Conservation (phyloP, 1,284 basidiomycete genomes). For the Agaricales sp. region DNA sequence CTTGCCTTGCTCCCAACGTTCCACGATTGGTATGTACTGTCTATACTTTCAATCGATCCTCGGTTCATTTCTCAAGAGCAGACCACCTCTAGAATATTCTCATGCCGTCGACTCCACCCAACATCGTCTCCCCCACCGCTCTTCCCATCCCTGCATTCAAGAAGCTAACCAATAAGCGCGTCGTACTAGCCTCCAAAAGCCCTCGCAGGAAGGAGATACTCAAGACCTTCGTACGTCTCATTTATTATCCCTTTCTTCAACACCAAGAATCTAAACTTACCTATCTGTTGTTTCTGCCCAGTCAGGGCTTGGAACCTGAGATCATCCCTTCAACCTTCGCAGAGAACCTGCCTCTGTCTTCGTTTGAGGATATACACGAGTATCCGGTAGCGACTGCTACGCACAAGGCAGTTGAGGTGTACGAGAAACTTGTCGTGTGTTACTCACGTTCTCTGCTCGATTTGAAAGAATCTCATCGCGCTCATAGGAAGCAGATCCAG, state of each 20-base stretch:
- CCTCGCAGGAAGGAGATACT: slow-evolving; percentile 84
- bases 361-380: slow-evolving; percentile 76
- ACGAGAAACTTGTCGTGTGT: slow-evolving; percentile 65
- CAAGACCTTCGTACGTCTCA: slow-evolving; percentile 57
- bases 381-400: slow-evolving; percentile 91
- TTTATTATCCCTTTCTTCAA: slow-evolving; percentile 12
- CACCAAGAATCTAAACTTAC: background rate
- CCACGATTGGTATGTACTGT: too few relatives aligned
- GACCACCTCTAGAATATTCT: too few relatives aligned
- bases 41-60: too few relatives aligned
- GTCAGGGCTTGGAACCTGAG: slow-evolving; percentile 78
- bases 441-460: too few relatives aligned
- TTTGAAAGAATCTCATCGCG: background rate
- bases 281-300: slow-evolving; percentile 2
- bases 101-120: slow-evolving; percentile 18
- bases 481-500: slow-evolving; percentile 49
- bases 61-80: too few relatives aligned
- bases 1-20: too few relatives aligned
- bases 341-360: slow-evolving; percentile 66
- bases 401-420: slow-evolving; percentile 92
- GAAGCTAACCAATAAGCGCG: slow-evolving; percentile 63
- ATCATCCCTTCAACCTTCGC: slow-evolving; percentile 84
- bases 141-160: slow-evolving; percentile 62
- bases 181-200: slow-evolving; percentile 81
- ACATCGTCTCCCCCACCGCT: slow-evolving; percentile 57